Conservation (phyloP, 768 basidiomycete species). For the Phanerochaete carnosa region DNA sequence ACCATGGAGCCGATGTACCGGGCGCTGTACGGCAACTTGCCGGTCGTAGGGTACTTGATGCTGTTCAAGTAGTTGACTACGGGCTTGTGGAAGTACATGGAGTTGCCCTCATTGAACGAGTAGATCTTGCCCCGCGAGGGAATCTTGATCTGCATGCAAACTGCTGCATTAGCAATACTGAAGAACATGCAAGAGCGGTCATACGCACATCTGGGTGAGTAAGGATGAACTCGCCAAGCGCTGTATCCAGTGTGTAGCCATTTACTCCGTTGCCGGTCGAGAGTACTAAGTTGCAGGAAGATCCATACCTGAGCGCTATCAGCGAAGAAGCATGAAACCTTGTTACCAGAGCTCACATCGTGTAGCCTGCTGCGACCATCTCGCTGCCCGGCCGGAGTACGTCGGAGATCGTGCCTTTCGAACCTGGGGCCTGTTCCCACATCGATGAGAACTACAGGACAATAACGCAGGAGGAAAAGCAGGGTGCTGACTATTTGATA, state of each 20-base stretch:
- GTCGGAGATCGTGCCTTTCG: slow-evolving; percentile 77
- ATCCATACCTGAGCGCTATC: slow-evolving; percentile 64
- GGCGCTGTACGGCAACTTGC: slow-evolving; percentile 84
- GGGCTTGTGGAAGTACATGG: slow-evolving; percentile 87
- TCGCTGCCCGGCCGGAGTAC: slow-evolving; percentile 91
- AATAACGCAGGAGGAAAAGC: not conserved
- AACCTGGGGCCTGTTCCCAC: slow-evolving; percentile 59
- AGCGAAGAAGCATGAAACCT: not conserved
- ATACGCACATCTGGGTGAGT: slow-evolving; percentile 87
- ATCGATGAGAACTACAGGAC: slow-evolving; percentile 1
- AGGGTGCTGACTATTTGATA: slow-evolving; percentile 74
- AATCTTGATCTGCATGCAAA: slow-evolving; percentile 69
- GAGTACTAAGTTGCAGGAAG: slow-evolving; percentile 93
- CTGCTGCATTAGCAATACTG: not conserved
- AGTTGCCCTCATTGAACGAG: slow-evolving; percentile 99
- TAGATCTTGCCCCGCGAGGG: slow-evolving; percentile 97
- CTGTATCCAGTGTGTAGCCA: slow-evolving; percentile 94
- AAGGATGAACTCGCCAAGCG: slow-evolving; percentile 97
- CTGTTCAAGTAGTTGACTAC: slow-evolving; percentile 81
- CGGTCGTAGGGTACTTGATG: slow-evolving; percentile 82
- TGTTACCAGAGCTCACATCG: slow-evolving; percentile 59
- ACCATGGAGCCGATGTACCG: slow-evolving; percentile 99
- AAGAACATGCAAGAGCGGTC: not conserved
- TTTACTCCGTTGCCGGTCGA: slow-evolving; percentile 95
- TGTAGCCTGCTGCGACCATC: slow-evolving; percentile 98